Evolutionary conservation across 2,329 filamentous ascomycete genomes (phyloP).

Genomic region (Botrytis squamosa): DNA sequence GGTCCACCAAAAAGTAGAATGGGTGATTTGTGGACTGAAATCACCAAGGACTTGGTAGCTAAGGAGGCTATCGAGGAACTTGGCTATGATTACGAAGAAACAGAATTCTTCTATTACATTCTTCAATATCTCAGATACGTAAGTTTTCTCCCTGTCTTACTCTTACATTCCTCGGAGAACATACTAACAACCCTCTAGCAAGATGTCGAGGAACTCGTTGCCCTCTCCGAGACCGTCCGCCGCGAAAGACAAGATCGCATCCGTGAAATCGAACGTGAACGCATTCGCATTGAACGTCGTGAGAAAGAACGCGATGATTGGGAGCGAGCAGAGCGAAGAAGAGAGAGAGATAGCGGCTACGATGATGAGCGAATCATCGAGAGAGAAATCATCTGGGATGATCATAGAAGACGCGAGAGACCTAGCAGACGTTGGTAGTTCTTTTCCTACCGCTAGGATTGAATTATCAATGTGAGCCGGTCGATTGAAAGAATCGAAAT

Average conservation of each 20-base stretch:
- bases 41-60: conserved; percentile 87
- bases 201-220: conserved; percentile 80
- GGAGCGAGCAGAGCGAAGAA: conserved; percentile 41
- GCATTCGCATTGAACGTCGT: conserved; percentile 50
- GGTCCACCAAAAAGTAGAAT: conserved; percentile 32
- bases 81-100: conserved; percentile 90
- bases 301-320: conserved; percentile 43
- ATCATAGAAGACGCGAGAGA: conserved; percentile 15
- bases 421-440: conserved; percentile 18
- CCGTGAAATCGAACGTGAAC: conserved; percentile 57
- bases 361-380: conserved; percentile 67
- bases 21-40: conserved; percentile 90
- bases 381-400: conserved; percentile 65
- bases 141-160: conserved; percentile 45
- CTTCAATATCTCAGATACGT: conserved; percentile 89
- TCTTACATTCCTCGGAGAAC: conserved; percentile 1
- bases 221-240: conserved; percentile 80
- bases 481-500: background rate
- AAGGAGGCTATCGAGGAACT: conserved; percentile 81
- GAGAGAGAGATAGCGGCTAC: conserved; percentile 39
- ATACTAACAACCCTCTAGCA: conserved; percentile 57
- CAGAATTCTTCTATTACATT: conserved; percentile 84
- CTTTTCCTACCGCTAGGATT: background rate
- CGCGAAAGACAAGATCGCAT: conserved; percentile 54
- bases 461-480: background rate